Evolutionary conservation across 441 rosid genomes (phyloP), one percentile per base, ranked within the genome.

Genomic region (Pelargonium cotyledonis): DNA sequence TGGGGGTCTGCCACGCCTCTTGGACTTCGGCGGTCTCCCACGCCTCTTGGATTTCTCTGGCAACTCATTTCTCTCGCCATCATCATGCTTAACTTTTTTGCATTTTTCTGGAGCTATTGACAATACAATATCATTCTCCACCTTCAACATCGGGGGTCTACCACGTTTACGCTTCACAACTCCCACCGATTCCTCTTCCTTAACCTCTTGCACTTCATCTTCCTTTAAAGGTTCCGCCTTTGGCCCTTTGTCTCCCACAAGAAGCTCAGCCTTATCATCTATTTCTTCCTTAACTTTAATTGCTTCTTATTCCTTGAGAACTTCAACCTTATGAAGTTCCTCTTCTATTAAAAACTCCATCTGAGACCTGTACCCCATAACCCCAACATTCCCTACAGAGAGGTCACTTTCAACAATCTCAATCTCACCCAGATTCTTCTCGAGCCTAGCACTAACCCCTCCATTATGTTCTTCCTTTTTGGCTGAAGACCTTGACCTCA

Each of bases 401-500:
- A 35, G 58, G 70, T 68, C 70, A 67, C 60, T 57, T 49, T 64
- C 71, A 16, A n/a, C 14, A 19, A 18, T 1, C 43, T 40, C 58
- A 5, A 15, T 78, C 72, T 64, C 70, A 61, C 60, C 1, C 10
- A 8, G 43, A 0, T 40, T 40, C 43, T 40, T 40, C 43, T 40
- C 43, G 43, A 40, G 43, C 55, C 68, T 47, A 55, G 64, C 23
- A 49, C 63, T 31, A 40, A 40, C 43, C 43, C 43, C 68, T 19
- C 15, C 63, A 72, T 53, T 70, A 12, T 49, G 68, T 69, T 58
- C 49, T 8, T 44, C 70, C 47, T 31, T 74, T 41, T 77, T 67
- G 31, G 62, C 43, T 58, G 73, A 77, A 75, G 78, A 65, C 65
- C 81, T 72, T 0, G 90, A 87, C 43, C 89, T 81, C 43, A 92